Evolutionary conservation across 2,329 filamentous ascomycete genomes (phyloP).

Genomic region (Drechslera avenae): DNA sequence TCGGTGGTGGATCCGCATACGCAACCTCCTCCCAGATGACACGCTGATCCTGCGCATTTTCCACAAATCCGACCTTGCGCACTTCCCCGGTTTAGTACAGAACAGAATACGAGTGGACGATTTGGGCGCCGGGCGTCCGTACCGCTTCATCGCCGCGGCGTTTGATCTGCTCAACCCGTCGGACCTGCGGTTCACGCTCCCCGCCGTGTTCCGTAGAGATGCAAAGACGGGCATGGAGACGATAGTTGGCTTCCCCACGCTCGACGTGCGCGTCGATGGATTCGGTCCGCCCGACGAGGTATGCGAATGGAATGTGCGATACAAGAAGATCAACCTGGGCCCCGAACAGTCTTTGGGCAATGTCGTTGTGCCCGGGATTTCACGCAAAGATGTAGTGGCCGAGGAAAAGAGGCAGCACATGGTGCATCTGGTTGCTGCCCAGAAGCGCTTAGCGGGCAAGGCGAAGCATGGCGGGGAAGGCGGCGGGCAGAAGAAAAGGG

Average conservation of each 20-base stretch:
- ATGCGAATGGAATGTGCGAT: slow-evolving; percentile 28
- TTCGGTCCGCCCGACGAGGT: slow-evolving; percentile 12
- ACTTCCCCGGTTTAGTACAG: slow-evolving; percentile 7
- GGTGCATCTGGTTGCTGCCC: neutral
- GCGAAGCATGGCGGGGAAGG: neutral
- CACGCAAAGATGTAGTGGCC: slow-evolving; percentile 8
- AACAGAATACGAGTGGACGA: neutral
- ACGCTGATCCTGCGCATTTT: slow-evolving; percentile 49
- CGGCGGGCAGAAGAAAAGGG: neutral
- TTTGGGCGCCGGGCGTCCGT: neutral
- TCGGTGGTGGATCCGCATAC: slow-evolving; percentile 61
- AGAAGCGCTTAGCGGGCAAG: neutral
- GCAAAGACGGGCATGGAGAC: slow-evolving; percentile 17
- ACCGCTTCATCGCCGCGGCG: slow-evolving; percentile 19
- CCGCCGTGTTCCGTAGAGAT: slow-evolving; percentile 30
- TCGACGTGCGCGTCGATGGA: slow-evolving; percentile 21
- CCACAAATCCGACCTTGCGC: slow-evolving; percentile 17
- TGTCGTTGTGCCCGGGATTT: slow-evolving; percentile 16
- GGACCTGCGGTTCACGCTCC: slow-evolving; percentile 28
- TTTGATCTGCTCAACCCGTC: slow-evolving; percentile 26
- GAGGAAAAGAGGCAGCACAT: slow-evolving; percentile 8
- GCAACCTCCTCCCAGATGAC: slow-evolving; percentile 34
- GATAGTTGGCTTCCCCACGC: slow-evolving; percentile 33
- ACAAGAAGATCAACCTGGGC: slow-evolving; percentile 35
- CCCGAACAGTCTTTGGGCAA: neutral